Evolutionary conservation across 1,284 basidiomycete species (phyloP), one percentile per base, ranked within the genome.

Genomic region (Fomitopsis betulina): DNA sequence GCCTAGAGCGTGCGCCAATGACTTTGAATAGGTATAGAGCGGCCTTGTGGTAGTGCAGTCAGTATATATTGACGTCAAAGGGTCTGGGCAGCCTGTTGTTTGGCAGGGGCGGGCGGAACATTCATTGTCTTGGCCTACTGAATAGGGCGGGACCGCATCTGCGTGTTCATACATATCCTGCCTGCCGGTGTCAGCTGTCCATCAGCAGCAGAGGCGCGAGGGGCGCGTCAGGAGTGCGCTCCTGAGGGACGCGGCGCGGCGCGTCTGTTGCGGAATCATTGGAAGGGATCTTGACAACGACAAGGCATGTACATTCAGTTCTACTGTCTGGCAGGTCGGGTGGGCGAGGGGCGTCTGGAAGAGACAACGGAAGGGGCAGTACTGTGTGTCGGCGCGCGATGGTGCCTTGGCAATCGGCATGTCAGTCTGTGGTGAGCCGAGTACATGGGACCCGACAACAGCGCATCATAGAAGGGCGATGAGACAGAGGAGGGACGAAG

Each of bases 321-420:
- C 8, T 2, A 2, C 35, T 12, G 35, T 15, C 4, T 37, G 8
- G 8, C 4, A 37, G 35, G 27, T 13, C 45, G 25, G 27, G 6
- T 15, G 45, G 12, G 23, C 9, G 21, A 10, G 21, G 45, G 25
- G 45, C 45, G 45, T 47, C 45, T 47, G 45, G 45, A 47, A 47
- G 15, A 25, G 23, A 47, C 45, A 25, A 47, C 3, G 45, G 45
- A 47, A 47, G 42, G 25, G 42, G 9, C 32, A 37, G 49, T 19
- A 32, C 17, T 2, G 35, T 50, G 47, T 17, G 17, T 30, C 33
- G 49, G 49, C 32, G 30, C 49, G 49, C 35, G 49, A 51, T 51
- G 49, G 49, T 51, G 32, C 49, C 45, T 51, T 51, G 49, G 32
- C 49, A 10, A 23, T 51, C 49, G 49, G 49, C 49, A 51, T 21